Evolutionary conservation across 129 eudicot species (phyloP).

Genomic region (Saposhnikovia divaricata): DNA sequence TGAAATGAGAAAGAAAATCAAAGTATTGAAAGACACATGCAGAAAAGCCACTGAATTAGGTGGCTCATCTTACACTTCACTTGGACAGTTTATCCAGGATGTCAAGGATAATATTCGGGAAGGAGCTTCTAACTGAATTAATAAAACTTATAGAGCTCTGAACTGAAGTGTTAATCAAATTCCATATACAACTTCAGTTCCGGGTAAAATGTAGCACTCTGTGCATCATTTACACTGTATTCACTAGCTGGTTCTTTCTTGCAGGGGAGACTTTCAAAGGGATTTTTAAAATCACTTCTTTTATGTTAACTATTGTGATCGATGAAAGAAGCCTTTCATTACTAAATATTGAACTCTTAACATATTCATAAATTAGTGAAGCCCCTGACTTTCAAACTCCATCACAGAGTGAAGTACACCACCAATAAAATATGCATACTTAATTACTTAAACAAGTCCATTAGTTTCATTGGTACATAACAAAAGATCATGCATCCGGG

Average conservation of each 20-base stretch:
- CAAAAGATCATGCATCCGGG: slow-evolving; percentile 6
- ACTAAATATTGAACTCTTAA: not conserved
- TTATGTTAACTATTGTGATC: not conserved
- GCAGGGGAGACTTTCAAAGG: not conserved
- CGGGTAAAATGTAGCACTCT: not conserved
- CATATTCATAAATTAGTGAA: not conserved
- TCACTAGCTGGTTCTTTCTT: not conserved
- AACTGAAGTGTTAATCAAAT: not conserved
- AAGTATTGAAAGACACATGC: slow-evolving; percentile 2
- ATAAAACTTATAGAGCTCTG: not conserved
- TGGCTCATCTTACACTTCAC: slow-evolving; percentile 16
- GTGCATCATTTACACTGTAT: not conserved
- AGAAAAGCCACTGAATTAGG: slow-evolving; percentile 2
- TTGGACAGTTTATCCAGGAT: slow-evolving; percentile 11
- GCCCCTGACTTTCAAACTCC: not conserved
- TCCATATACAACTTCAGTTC: not conserved
- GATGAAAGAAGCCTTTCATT: too few species aligned
- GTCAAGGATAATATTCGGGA: not conserved
- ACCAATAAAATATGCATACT: not conserved
- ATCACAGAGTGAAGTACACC: not conserved
- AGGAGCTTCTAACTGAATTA: not conserved
- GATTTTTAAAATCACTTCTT: too few species aligned
- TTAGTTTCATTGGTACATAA: not conserved
- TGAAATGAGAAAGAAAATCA: slow-evolving; percentile 11
- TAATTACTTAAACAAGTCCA: not conserved